A percentile compares a stretch with the other conserved stretches of the same genome.
These are phyloP conservation scores for Pyropia yezoensis DNA, from an alignment of 23 red algal species.

Conservation along the genomic window DNA sequence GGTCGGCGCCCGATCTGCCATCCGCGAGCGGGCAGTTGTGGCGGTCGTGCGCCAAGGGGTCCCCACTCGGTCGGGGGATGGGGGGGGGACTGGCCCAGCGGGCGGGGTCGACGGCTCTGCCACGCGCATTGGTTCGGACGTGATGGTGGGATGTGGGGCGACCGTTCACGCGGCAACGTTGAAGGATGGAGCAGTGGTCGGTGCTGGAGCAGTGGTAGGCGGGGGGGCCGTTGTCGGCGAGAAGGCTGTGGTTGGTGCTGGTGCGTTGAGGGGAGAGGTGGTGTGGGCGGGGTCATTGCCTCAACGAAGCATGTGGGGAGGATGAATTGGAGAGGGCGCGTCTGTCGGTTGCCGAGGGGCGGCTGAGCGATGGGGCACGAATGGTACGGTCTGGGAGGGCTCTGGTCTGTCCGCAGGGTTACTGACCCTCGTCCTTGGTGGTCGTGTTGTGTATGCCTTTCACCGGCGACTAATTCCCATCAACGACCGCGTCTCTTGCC, in stretches of 20 bases:
- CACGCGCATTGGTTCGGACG: constrained; percentile 25
- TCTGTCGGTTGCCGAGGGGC: neutral
- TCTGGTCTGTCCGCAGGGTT: no score
- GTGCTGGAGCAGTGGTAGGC: constrained; percentile 48
- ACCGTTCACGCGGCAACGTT: constrained; percentile 34
- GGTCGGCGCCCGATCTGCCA: constrained; percentile 50
- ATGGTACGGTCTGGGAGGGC: no score
- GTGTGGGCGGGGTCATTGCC: no score
- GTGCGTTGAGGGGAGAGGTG: neutral
- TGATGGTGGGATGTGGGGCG: constrained; percentile 9
- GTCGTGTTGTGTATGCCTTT: no score
- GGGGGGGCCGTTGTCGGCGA: constrained; percentile 44
- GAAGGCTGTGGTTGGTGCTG: constrained; percentile 40
- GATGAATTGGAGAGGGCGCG: no score
- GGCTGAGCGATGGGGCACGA: no score
- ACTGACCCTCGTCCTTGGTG: no score
- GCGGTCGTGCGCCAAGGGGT: constrained; percentile 10
- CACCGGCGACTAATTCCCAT: no score
- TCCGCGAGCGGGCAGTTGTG: constrained; percentile 84
- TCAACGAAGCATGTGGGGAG: no score
- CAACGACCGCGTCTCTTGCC: no score
- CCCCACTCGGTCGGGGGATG: constrained; percentile 1
- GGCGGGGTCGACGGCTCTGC: constrained; percentile 16
- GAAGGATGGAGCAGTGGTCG: constrained; percentile 42
- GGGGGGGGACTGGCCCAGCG: neutral